Conservation (phyloP, 164 flowering plant genomes). For the Liquidambar formosana region DNA sequence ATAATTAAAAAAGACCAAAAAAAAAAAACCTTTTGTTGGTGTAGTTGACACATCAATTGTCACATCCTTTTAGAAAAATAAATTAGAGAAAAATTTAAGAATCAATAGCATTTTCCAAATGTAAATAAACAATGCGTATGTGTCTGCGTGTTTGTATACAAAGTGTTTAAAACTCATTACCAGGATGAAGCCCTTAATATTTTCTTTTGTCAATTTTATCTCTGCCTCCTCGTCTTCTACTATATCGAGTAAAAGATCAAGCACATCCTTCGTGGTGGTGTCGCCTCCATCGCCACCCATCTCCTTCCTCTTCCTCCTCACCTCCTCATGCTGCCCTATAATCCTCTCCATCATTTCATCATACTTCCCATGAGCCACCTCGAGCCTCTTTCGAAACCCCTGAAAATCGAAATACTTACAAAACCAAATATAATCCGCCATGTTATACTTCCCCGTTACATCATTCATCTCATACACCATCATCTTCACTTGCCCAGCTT, state of each 20-base stretch:
- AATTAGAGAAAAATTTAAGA: too few species aligned
- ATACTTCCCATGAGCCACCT: slow-evolving; percentile 11
- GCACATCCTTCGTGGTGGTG: slow-evolving; percentile 10
- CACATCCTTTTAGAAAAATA: too few species aligned
- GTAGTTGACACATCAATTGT: too few species aligned
- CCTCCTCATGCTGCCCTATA: slow-evolving; percentile 18
- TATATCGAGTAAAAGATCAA: slow-evolving; percentile 22
- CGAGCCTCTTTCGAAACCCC: slow-evolving; percentile 20
- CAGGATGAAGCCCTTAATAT: slow-evolving; percentile 26
- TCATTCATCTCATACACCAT: slow-evolving; percentile 25
- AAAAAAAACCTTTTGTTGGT: too few species aligned
- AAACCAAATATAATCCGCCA: slow-evolving; percentile 28
- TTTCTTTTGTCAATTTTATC: slow-evolving; percentile 21
- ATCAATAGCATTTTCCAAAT: too few species aligned
- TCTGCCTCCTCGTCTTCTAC: slow-evolving; percentile 19
- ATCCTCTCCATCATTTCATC: slow-evolving; percentile 40
- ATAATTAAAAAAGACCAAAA: too few species aligned
- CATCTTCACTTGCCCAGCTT: slow-evolving; percentile 31
- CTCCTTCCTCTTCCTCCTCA: background rate
- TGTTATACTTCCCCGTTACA: slow-evolving; percentile 25
- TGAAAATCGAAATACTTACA: slow-evolving; percentile 28
- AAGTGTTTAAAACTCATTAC: background rate
- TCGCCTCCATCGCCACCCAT: background rate
- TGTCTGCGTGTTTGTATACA: too few species aligned
- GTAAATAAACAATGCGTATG: too few species aligned